phyloP scores from a whole-genome alignment of 2,329 filamentous ascomycete genomes.

The Botrytis fragariae region DNA sequence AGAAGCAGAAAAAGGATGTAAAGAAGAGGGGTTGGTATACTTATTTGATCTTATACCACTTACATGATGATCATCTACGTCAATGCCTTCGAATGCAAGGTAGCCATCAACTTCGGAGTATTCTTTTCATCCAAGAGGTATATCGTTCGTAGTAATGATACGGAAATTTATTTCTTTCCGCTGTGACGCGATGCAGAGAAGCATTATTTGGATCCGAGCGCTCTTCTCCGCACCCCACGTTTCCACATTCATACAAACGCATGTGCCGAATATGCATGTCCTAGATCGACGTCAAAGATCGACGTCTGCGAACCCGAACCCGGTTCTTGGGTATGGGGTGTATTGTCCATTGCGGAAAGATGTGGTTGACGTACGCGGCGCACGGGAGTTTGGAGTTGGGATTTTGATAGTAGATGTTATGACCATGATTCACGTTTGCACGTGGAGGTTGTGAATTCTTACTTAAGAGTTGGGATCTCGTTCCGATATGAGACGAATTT shows the following conservation, averaged over 20 bases:
- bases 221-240: background rate
- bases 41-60: background rate
- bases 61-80: background rate
- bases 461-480: background rate
- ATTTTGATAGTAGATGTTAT: background rate
- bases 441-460: background rate
- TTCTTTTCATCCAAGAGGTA: background rate
- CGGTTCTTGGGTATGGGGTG: background rate
- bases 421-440: background rate
- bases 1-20: background rate
- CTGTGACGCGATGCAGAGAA: background rate
- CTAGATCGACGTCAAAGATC: background rate
- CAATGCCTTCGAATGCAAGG: background rate
- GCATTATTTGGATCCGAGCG: background rate
- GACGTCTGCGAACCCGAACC: background rate
- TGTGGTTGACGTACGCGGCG: background rate
- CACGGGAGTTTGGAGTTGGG: background rate
- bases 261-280: background rate
- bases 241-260: background rate
- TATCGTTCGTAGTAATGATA: background rate
- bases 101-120: background rate
- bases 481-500: background rate
- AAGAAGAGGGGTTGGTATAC: background rate
- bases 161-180: background rate
- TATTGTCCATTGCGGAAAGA: background rate